These are phyloP conservation scores for Hymenoscyphus linearis DNA, from an alignment of 2,329 filamentous ascomycete species.

Conservation along the genomic window DNA sequence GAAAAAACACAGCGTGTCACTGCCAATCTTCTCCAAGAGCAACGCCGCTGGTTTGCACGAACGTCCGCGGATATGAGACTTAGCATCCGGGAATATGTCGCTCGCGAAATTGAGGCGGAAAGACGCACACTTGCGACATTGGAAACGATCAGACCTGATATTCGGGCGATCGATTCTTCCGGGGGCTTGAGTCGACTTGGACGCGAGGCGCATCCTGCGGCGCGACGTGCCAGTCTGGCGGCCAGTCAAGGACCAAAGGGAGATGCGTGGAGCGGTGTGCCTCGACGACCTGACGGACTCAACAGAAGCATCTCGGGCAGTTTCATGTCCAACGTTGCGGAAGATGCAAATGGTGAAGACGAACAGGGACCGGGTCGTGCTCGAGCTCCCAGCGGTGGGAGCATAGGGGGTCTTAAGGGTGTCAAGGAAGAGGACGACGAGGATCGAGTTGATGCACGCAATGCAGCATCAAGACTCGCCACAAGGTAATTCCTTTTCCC, in stretches of 20 bases:
- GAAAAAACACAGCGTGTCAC: constrained; percentile 88
- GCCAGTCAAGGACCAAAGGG: constrained; percentile 93
- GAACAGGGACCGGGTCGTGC: constrained; percentile 37
- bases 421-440: constrained; percentile 80
- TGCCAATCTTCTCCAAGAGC: constrained; percentile 79
- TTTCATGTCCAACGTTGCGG: constrained; percentile 57
- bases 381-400: constrained; percentile 29
- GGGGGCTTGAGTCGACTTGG: constrained; percentile 87
- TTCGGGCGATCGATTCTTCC: constrained; percentile 84
- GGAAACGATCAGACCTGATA: constrained; percentile 89
- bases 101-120: constrained; percentile 94
- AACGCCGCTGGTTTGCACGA: constrained; percentile 82
- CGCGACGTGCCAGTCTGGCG: constrained; percentile 69
- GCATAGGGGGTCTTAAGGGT: constrained; percentile 46
- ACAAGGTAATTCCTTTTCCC: constrained; percentile 60
- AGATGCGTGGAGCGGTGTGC: constrained; percentile 96
- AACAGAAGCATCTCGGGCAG: constrained; percentile 72
- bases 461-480: constrained; percentile 88
- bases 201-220: constrained; percentile 74
- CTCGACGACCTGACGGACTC: constrained; percentile 67
- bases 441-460: constrained; percentile 89
- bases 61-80: constrained; percentile 78
- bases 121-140: constrained; percentile 84
- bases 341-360: constrained; percentile 54
- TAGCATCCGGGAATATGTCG: constrained; percentile 84